Evolutionary conservation across 176 grass and related monocot genomes (phyloP).

Genomic region (Chloris gayana): DNA sequence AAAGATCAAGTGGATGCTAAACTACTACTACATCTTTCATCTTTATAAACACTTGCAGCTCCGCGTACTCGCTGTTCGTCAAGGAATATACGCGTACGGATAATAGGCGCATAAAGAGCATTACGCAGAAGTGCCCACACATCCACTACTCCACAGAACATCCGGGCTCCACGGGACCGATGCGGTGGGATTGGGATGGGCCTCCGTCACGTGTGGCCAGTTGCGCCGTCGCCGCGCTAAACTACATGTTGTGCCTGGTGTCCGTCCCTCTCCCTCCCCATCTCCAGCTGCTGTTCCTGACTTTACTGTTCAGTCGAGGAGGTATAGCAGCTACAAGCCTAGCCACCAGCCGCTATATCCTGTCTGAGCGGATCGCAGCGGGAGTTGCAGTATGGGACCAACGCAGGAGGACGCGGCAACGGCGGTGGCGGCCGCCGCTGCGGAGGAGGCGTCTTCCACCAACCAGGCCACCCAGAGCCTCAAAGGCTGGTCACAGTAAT

Average conservation of each 20-base stretch:
- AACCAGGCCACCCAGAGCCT: not conserved
- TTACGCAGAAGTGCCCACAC: not conserved
- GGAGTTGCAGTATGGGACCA: not conserved
- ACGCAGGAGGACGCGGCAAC: not conserved
- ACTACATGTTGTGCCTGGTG: not conserved
- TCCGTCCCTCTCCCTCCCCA: not conserved
- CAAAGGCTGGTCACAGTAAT: slow-evolving; percentile 7
- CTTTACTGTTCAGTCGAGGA: not conserved
- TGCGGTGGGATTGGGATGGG: not conserved
- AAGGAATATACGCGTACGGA: not conserved
- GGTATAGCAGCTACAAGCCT: not conserved
- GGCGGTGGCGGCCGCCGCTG: no score
- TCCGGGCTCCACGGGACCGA: not conserved
- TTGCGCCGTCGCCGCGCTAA: not conserved
- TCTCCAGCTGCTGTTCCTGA: not conserved
- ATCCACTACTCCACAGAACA: not conserved
- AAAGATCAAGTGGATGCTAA: not conserved
- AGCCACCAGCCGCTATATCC: no score
- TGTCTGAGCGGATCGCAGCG: not conserved
- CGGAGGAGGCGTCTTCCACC: not conserved
- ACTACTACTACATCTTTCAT: not conserved
- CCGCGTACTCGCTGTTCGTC: no score
- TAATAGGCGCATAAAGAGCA: not conserved
- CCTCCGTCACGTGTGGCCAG: not conserved
- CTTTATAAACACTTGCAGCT: no score